A percentile compares a stretch with the other conserved stretches of the same genome.
phyloP scores from a whole-genome alignment of 2,329 filamentous ascomycete genomes.

The Aspergillus sp. region DNA sequence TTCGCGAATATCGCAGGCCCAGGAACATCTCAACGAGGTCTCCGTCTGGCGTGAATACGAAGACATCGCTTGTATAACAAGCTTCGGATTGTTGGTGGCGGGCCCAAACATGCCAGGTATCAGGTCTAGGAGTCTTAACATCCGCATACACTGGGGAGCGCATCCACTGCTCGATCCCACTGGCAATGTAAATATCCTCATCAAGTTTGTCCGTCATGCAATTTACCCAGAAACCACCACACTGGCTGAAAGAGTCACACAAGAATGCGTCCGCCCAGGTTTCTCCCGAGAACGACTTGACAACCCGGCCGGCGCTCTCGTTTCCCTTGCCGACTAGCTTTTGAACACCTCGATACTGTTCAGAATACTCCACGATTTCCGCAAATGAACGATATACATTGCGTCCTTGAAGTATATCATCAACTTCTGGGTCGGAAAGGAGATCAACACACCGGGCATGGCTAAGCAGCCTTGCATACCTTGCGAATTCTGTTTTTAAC shows the following conservation, averaged over 20 bases:
- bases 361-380: constrained; percentile 20
- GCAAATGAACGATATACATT: constrained; percentile 21
- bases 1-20: constrained; percentile 29
- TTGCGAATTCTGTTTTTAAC: constrained; percentile 14
- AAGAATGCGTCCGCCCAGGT: constrained; percentile 30
- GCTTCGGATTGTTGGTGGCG: constrained; percentile 24
- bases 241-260: constrained; percentile 34
- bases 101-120: constrained; percentile 30
- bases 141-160: constrained; percentile 23
- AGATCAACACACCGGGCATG: constrained; percentile 17
- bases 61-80: constrained; percentile 31
- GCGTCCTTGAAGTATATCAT: constrained; percentile 24
- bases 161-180: constrained; percentile 30
- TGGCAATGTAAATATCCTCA: constrained; percentile 33
- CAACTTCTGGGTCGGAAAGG: constrained; percentile 19
- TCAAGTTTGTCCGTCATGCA: constrained; percentile 30
- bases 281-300: constrained; percentile 14
- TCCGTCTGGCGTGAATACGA: constrained; percentile 31
- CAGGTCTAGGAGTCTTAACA: constrained; percentile 1
- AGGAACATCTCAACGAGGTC: constrained; percentile 31
- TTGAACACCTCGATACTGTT: constrained; percentile 16
- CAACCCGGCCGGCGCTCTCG: constrained; percentile 25
- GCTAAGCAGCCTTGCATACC: constrained; percentile 15
- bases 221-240: constrained; percentile 41
- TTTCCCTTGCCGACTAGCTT: constrained; percentile 21